Evolutionary conservation across 2,329 filamentous ascomycete genomes (phyloP).

Genomic region (Stachybotrys chlorohalonatus): DNA sequence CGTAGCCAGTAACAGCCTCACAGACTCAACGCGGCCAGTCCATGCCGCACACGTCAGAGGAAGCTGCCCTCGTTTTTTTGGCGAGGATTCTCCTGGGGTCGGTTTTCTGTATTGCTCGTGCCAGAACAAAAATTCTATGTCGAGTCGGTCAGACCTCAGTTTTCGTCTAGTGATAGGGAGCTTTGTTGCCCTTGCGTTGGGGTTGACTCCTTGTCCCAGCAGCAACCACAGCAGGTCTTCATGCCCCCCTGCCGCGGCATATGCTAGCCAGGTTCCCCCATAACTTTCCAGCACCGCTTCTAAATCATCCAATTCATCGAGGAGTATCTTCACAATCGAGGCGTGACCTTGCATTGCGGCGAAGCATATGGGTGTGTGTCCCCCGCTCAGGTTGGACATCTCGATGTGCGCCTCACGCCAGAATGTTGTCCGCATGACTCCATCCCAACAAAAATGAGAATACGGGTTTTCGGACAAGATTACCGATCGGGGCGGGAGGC

Average conservation of each 20-base stretch:
- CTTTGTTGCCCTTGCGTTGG: neutral
- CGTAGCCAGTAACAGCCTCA: neutral
- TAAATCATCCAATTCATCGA: neutral
- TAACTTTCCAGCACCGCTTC: neutral
- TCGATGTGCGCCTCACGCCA: neutral
- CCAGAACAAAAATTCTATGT: no score
- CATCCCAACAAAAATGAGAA: no score
- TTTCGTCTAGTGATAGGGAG: no score
- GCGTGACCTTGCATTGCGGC: neutral
- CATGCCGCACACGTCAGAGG: neutral
- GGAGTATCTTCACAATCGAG: neutral
- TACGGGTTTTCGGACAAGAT: no score
- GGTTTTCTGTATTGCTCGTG: no score
- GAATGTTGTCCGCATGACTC: neutral
- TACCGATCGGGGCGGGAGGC: no score
- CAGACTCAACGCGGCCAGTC: neutral
- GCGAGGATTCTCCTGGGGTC: no score
- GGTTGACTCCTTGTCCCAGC: neutral
- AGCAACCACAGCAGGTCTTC: neutral
- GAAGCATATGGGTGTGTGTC: neutral
- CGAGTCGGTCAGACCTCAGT: no score
- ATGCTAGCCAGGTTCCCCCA: neutral
- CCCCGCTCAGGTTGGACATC: neutral
- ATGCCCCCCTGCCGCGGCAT: neutral
- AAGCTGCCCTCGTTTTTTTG: neutral